phyloP scores from a whole-genome alignment of 2,329 filamentous ascomycete genomes.

The Phialemonium atrogriseum region DNA sequence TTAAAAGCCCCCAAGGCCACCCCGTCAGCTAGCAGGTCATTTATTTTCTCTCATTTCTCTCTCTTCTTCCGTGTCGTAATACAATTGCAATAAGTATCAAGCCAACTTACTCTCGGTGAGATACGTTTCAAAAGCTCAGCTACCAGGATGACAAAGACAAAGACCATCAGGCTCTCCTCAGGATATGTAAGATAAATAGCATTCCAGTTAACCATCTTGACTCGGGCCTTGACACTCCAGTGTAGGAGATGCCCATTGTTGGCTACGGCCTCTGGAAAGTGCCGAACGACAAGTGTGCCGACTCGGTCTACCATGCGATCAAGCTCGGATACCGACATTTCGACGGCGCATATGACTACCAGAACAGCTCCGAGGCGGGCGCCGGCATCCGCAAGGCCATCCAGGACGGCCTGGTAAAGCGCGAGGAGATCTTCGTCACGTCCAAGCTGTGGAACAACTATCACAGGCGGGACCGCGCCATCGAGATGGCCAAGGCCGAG shows the following conservation, averaged over 20 bases:
- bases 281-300: constrained; percentile 22
- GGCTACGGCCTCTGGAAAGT: constrained; percentile 35
- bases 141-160: too few relatives aligned
- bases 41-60: too few relatives aligned
- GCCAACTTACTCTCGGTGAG: too few relatives aligned
- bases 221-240: constrained; percentile 20
- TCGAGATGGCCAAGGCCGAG: constrained; percentile 50
- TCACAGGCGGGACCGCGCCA: constrained; percentile 53
- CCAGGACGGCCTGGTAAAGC: constrained; percentile 50
- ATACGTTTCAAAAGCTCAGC: too few relatives aligned
- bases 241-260: constrained; percentile 28
- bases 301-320: constrained; percentile 54
- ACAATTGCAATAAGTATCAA: too few relatives aligned
- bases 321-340: constrained; percentile 45
- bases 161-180: too few relatives aligned
- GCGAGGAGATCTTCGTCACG: constrained; percentile 57
- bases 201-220: constrained; percentile 19
- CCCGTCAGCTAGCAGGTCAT: too few relatives aligned
- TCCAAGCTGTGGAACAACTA: constrained; percentile 61
- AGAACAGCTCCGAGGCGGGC: constrained; percentile 59
- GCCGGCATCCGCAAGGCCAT: constrained; percentile 51
- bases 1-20: too few relatives aligned
- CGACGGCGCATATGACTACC: constrained; percentile 48
- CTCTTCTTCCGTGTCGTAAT: too few relatives aligned
- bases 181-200: too few relatives aligned